phyloP scores from a whole-genome alignment of 805 yeast genomes.

The Debaryomyces maramus region DNA sequence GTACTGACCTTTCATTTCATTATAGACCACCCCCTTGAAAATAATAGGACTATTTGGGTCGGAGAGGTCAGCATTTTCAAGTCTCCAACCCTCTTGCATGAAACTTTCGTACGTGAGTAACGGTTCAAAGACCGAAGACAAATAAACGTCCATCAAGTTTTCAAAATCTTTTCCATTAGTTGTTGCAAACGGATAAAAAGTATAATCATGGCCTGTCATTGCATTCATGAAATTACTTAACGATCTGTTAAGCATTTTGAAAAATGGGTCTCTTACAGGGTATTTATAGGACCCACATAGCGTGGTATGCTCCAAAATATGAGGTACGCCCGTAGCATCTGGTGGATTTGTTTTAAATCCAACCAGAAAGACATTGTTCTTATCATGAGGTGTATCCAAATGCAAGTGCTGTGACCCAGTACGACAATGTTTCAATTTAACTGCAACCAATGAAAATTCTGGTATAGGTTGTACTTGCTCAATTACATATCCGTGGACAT shows the following conservation, averaged over 20 bases:
- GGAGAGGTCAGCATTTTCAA: constrained; percentile 65
- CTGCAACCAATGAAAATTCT: constrained; percentile 78
- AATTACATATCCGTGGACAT: constrained; percentile 66
- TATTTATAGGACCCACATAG: constrained; percentile 88
- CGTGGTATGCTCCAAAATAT: constrained; percentile 93
- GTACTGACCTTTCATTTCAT: constrained; percentile 98
- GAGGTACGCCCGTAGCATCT: constrained; percentile 93
- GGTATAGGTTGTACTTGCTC: constrained; percentile 69
- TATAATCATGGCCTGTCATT: constrained; percentile 96
- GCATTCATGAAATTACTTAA: constrained; percentile 97
- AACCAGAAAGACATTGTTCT: constrained; percentile 83
- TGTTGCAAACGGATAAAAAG: constrained; percentile 94
- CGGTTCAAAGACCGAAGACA: constrained; percentile 86
- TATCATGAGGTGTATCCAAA: constrained; percentile 73
- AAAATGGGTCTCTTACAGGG: constrained; percentile 96
- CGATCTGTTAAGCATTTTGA: constrained; percentile 95
- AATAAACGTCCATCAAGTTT: constrained; percentile 82
- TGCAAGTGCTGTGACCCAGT: constrained; percentile 85
- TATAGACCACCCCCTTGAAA: constrained; percentile 95
- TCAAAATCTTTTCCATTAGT: constrained; percentile 80
- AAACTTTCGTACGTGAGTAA: constrained; percentile 77
- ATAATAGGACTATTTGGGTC: constrained; percentile 61
- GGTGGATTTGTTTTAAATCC: constrained; percentile 95
- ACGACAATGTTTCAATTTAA: constrained; percentile 60
- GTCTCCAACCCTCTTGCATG: constrained; percentile 96